Evolutionary conservation across 495 filamentous ascomycete species (phyloP).

Genomic region (Annulohypoxylon stygium): DNA sequence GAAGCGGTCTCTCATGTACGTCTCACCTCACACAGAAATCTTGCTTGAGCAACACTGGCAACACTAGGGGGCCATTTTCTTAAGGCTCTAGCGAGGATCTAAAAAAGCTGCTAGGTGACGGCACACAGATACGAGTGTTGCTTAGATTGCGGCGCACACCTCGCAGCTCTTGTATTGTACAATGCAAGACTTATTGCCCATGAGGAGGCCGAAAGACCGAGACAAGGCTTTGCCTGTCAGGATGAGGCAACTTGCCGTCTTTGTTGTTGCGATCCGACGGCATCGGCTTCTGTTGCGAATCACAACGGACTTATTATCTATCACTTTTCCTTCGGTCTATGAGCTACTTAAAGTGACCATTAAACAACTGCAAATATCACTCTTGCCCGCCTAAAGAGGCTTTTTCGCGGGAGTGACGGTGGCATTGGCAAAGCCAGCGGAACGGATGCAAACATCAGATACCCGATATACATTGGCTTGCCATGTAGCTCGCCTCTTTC

Average conservation of each 20-base stretch:
- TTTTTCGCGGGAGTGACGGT: slow-evolving; percentile 21
- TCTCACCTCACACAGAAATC: slow-evolving; percentile 38
- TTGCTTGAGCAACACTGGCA: slow-evolving; percentile 28
- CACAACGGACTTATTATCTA: slow-evolving; percentile 31
- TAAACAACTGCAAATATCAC: slow-evolving; percentile 14
- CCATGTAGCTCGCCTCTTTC: slow-evolving; percentile 41
- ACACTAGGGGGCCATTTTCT: slow-evolving; percentile 29
- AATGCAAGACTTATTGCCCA: slow-evolving; percentile 32
- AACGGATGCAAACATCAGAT: slow-evolving; percentile 43
- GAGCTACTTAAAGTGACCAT: slow-evolving; percentile 6
- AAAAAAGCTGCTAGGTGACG: slow-evolving; percentile 36
- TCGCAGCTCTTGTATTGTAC: slow-evolving; percentile 36
- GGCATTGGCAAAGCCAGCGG: slow-evolving; percentile 26
- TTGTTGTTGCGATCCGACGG: slow-evolving; percentile 46
- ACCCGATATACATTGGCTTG: slow-evolving; percentile 37
- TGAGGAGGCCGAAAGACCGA: slow-evolving; percentile 40
- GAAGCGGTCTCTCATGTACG: slow-evolving; percentile 25
- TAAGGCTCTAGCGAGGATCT: slow-evolving; percentile 25
- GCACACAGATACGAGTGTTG: slow-evolving; percentile 43
- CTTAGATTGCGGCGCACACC: slow-evolving; percentile 44
- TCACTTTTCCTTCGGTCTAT: slow-evolving; percentile 31
- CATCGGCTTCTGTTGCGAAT: slow-evolving; percentile 36
- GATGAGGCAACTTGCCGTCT: slow-evolving; percentile 44
- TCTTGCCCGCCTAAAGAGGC: background rate
- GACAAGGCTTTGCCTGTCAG: slow-evolving; percentile 41